These are phyloP conservation scores for Strombidium stylifer DNA, from an alignment of 73 alveolate genomes.

Conservation along the genomic window DNA sequence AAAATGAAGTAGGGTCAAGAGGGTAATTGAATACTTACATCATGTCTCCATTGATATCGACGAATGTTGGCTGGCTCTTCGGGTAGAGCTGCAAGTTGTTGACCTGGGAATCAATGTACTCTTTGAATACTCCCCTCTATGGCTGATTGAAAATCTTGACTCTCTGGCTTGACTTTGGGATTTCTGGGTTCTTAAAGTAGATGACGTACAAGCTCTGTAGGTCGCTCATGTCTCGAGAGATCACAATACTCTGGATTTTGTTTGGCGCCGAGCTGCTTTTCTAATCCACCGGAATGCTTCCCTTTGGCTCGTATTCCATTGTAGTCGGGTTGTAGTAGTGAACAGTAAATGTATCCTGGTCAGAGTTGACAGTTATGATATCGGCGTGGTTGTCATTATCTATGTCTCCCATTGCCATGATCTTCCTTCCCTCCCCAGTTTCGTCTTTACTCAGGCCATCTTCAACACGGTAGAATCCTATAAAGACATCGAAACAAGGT, in stretches of 20 bases:
- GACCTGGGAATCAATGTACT: neutral
- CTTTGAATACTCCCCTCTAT: neutral
- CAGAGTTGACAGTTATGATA: conserved; percentile 42
- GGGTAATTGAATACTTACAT: conserved; percentile 15
- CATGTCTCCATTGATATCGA: conserved; percentile 56
- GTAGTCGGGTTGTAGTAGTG: conserved; percentile 20
- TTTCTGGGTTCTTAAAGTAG: neutral
- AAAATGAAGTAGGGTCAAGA: neutral
- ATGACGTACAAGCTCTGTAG: neutral
- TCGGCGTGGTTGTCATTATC: conserved; percentile 48
- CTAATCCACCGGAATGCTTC: neutral
- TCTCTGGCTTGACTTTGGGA: neutral
- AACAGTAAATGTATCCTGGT: conserved; percentile 31
- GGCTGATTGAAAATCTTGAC: neutral
- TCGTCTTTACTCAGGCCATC: conserved; percentile 13
- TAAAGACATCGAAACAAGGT: neutral
- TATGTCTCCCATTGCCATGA: conserved; percentile 40
- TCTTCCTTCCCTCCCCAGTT: conserved; percentile 11
- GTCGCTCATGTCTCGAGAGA: neutral
- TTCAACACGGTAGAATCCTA: conserved; percentile 43
- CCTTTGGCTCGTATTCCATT: neutral
- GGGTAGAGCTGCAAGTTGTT: neutral
- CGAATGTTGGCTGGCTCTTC: conserved; percentile 28
- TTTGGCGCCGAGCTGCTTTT: neutral
- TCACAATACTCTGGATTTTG: too few relatives aligned